These are phyloP conservation scores for Cladosporium austrohemisphaericum DNA, from an alignment of 2,329 filamentous ascomycete species.

Conservation along the genomic window DNA sequence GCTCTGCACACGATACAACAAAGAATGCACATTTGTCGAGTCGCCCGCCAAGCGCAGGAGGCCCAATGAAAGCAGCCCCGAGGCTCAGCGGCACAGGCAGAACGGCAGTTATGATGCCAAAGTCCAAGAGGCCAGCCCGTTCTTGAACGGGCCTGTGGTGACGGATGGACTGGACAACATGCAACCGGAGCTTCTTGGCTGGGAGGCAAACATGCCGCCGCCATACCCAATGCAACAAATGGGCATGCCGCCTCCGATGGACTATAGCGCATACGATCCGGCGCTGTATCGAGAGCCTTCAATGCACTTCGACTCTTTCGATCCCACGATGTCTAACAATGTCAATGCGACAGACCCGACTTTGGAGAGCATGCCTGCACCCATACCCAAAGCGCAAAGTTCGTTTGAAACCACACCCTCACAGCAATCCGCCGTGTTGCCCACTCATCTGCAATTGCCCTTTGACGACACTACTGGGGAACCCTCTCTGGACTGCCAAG, in stretches of 20 bases:
- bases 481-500: slow-evolving; percentile 31
- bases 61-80: slow-evolving; percentile 27
- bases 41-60: slow-evolving; percentile 32
- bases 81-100: slow-evolving; percentile 1
- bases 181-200: slow-evolving; percentile 26
- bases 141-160: slow-evolving; percentile 12
- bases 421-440: slow-evolving; percentile 19
- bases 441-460: slow-evolving; percentile 24
- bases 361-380: slow-evolving; percentile 14
- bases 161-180: slow-evolving; percentile 23
- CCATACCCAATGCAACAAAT: slow-evolving; percentile 28
- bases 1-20: slow-evolving; percentile 41
- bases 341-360: slow-evolving; percentile 6
- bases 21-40: slow-evolving; percentile 46
- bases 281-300: slow-evolving; percentile 26
- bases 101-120: slow-evolving; percentile 5
- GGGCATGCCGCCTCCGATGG: slow-evolving; percentile 20
- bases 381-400: slow-evolving; percentile 15
- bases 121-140: slow-evolving; percentile 1
- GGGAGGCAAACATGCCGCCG: slow-evolving; percentile 27
- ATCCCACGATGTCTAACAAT: slow-evolving; percentile 24
- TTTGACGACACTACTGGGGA: slow-evolving; percentile 29
- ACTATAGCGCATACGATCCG: slow-evolving; percentile 29
- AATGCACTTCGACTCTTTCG: slow-evolving; percentile 27
- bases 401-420: slow-evolving; percentile 28